Evolutionary conservation across 768 basidiomycete species (phyloP), one percentile per base, ranked within the genome.

Genomic region (Phaeotremella fagi): DNA sequence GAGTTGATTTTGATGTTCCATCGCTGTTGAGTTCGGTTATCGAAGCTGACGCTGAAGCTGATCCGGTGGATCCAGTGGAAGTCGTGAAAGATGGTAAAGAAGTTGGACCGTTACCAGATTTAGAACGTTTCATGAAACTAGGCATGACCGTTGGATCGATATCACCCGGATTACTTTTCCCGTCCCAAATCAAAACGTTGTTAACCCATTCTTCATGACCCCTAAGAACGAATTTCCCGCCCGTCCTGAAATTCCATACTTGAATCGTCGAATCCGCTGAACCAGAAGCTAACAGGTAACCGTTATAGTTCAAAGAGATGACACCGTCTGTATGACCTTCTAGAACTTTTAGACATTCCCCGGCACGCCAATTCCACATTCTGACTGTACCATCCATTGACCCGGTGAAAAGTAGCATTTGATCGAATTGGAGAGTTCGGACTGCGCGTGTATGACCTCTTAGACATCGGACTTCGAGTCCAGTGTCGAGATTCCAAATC

Each of bases 181-280:
- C 70, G 60, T 97, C 90, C 94, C 95, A 99, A 29, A 99, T 77
- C 60, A 85, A 82, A 20, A 99, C 94, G 2, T 88, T 80, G 70
- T 98, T 98, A 54, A 99, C 92, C 91, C 95, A 95, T 66, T 98
- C 91, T 28, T 79, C 78, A 68, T 99, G 95, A 2, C 95, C 95
- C 9, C 90, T 82, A 45, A 99, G 78, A 11, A 89, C 88, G 75
- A 95, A 97, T 28, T 90, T 89, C 50, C 86, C 87, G 41, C 89
- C 88, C 0, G 86, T 90, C 37, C 86, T 83, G 70, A 92, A 82
- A 74, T 98, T 95, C 74, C 77, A 78, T 31, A 76, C 67, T 61
- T 63, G 59, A 78, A 99, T 85, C 1, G 91, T 95, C n/a, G 84
- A 80, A 74, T 99, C 95, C 20, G 87, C 90, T 67, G 87, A 87